Conservation (phyloP, 2,329 filamentous ascomycete genomes). For the Boeremia lycopersici region DNA sequence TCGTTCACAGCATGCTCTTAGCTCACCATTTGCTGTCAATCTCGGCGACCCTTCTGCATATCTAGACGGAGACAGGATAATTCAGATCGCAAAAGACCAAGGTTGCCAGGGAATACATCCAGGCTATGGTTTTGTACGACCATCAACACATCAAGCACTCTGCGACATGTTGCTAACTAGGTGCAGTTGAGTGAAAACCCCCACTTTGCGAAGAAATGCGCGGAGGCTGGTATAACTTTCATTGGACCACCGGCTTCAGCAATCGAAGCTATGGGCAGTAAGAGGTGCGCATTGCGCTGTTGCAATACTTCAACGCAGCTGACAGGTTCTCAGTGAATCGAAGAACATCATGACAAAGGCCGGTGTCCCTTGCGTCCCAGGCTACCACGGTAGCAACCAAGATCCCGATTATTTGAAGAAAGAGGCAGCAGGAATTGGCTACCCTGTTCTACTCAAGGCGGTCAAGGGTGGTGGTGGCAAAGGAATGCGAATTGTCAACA, state of each 20-base stretch:
- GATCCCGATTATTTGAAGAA: constrained; percentile 65
- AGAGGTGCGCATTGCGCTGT: constrained; percentile 61
- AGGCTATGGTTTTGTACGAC: constrained; percentile 79
- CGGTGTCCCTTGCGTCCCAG: constrained; percentile 95
- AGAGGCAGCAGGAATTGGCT: constrained; percentile 75
- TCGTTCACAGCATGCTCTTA: constrained; percentile 83
- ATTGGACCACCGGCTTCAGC: constrained; percentile 86
- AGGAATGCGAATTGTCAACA: constrained; percentile 68
- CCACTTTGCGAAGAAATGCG: constrained; percentile 84
- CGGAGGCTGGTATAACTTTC: constrained; percentile 88
- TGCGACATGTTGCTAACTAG: constrained; percentile 17
- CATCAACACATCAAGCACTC: not conserved
- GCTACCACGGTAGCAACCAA: constrained; percentile 90
- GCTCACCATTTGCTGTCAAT: constrained; percentile 81
- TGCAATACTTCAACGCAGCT: constrained; percentile 2
- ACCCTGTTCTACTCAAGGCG: constrained; percentile 69
- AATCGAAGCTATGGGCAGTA: constrained; percentile 85
- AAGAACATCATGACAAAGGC: constrained; percentile 97
- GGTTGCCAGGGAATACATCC: constrained; percentile 92
- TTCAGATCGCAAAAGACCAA: constrained; percentile 81
- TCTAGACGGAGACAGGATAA: constrained; percentile 91
- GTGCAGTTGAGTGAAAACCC: constrained; percentile 81
- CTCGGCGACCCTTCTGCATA: constrained; percentile 85
- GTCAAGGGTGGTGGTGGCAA: constrained; percentile 72
- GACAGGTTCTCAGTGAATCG: constrained; percentile 60